These are phyloP conservation scores for Calonectria crousiana DNA, from an alignment of 2,329 filamentous ascomycete species.

Conservation along the genomic window DNA sequence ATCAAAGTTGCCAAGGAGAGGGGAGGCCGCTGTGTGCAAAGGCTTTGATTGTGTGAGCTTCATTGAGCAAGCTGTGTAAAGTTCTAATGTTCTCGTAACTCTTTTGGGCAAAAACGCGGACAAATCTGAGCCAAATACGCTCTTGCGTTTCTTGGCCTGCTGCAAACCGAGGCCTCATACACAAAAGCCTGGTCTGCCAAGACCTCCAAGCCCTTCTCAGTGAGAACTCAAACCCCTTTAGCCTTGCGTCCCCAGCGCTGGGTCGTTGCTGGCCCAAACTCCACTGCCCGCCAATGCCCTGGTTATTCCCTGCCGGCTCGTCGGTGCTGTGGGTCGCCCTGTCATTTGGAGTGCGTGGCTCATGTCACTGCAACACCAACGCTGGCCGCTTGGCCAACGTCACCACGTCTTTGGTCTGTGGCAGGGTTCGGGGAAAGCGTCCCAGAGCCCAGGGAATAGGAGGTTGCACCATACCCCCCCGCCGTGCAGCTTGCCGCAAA, in stretches of 20 bases:
- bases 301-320: background rate
- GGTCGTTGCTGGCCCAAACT: background rate
- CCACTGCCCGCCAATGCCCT: background rate
- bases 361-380: conserved; percentile 24
- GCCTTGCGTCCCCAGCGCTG: background rate
- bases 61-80: background rate
- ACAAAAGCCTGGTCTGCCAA: background rate
- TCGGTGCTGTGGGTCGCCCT: background rate
- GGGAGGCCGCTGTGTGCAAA: background rate
- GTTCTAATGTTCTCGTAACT: background rate
- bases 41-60: background rate
- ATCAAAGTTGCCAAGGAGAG: background rate
- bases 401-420: background rate
- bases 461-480: background rate
- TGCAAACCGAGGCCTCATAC: background rate
- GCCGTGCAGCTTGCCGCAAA: background rate
- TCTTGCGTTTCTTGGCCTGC: background rate
- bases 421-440: background rate
- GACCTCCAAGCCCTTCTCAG: background rate
- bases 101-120: background rate
- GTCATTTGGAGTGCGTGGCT: conserved; percentile 17
- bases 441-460: conserved; percentile 5
- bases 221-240: conserved; percentile 23
- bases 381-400: conserved; percentile 19
- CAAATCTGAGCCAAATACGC: background rate